Percentiles rank a stretch among this genome's conserved stretches.
Conservation (phyloP, 225 moss, liverwort and hornwort genomes). For the Polytrichum formosum region DNA sequence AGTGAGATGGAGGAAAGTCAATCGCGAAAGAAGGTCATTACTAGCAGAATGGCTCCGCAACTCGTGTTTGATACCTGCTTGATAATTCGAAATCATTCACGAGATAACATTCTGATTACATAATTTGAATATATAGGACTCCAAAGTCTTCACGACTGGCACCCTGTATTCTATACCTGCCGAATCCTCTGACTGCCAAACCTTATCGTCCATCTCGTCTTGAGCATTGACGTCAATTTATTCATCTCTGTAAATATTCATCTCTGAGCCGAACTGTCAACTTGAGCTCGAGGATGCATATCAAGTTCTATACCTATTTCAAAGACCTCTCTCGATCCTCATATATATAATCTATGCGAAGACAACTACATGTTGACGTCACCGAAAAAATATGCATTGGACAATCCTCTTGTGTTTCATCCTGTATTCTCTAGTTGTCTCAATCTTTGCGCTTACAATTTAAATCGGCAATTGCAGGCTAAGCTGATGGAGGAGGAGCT, state of each 20-base stretch:
- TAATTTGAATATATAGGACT: background rate
- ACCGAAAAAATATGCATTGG: background rate
- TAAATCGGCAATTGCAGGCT: constrained; percentile 20
- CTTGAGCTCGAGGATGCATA: too few relatives aligned
- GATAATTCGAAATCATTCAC: constrained; percentile 3
- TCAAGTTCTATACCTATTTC: too few relatives aligned
- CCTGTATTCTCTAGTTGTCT: background rate
- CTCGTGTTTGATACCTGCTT: background rate
- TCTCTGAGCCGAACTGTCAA: too few relatives aligned
- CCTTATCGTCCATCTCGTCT: too few relatives aligned
- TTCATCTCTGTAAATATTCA: too few relatives aligned
- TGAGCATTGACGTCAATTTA: too few relatives aligned
- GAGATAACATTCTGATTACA: background rate
- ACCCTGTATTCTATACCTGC: too few relatives aligned
- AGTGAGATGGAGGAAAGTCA: constrained; percentile 22
- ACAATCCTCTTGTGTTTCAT: background rate
- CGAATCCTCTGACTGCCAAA: too few relatives aligned
- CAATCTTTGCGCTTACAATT: background rate
- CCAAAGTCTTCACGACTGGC: background rate
- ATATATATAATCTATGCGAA: background rate
- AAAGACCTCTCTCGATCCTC: background rate
- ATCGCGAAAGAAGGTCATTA: constrained; percentile 42
- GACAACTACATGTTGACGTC: background rate
- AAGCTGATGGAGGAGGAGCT: constrained; percentile 36
- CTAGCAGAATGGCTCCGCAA: background rate